A percentile compares a stretch with the other conserved stretches of the same genome.
Conservation (phyloP, 2,329 filamentous ascomycete species). For the Aspergillus alliaceus region DNA sequence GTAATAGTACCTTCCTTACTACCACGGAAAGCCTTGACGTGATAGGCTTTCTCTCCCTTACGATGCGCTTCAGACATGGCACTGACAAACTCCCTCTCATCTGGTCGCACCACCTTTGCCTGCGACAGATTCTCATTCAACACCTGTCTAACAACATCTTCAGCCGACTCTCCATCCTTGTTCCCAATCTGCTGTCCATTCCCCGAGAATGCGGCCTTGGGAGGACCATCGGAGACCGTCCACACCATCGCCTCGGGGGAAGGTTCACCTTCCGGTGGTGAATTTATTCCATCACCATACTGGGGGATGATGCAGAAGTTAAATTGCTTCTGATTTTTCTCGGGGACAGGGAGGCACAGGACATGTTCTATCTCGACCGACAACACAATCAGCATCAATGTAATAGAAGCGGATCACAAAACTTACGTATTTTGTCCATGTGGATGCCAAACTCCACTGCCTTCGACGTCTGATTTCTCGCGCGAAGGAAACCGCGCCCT, state of each 20-base stretch:
- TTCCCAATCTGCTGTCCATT: slow-evolving; percentile 45
- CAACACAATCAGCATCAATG: background rate
- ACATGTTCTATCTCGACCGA: slow-evolving; percentile 49
- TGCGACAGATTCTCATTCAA: slow-evolving; percentile 52
- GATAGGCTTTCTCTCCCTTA: slow-evolving; percentile 63
- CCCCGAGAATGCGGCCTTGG: slow-evolving; percentile 46
- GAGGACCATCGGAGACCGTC: slow-evolving; percentile 56
- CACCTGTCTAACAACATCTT: slow-evolving; percentile 43
- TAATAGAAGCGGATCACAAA: background rate
- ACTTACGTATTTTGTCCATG: slow-evolving; percentile 51
- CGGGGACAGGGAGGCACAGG: slow-evolving; percentile 63
- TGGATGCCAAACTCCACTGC: slow-evolving; percentile 55
- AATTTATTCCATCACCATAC: slow-evolving; percentile 50
- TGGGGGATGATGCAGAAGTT: slow-evolving; percentile 62
- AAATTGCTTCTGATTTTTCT: slow-evolving; percentile 63
- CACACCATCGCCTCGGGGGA: slow-evolving; percentile 59
- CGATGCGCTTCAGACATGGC: slow-evolving; percentile 60
- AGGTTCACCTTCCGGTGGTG: slow-evolving; percentile 42
- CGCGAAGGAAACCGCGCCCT: slow-evolving; percentile 45
- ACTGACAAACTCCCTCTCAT: slow-evolving; percentile 59
- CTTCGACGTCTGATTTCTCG: slow-evolving; percentile 51
- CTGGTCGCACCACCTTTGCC: slow-evolving; percentile 53
- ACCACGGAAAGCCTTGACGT: slow-evolving; percentile 63
- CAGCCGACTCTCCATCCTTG: slow-evolving; percentile 47
- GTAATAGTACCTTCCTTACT: slow-evolving; percentile 60